These are phyloP conservation scores for Tylopilus felleus DNA, from an alignment of 768 basidiomycete species.

Conservation along the genomic window DNA sequence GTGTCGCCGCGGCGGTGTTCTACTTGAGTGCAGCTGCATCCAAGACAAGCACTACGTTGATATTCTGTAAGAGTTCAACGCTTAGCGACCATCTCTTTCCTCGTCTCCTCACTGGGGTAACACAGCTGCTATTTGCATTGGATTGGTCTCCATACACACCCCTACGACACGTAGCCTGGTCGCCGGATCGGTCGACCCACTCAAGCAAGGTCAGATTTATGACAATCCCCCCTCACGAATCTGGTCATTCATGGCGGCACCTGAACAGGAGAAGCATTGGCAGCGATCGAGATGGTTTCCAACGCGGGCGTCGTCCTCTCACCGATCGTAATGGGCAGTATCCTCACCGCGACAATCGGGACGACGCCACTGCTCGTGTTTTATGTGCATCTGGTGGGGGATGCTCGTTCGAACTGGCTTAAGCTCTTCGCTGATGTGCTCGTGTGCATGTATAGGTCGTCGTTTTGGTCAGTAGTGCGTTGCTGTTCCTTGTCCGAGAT, in stretches of 20 bases:
- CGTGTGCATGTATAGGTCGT: slow-evolving; percentile 5
- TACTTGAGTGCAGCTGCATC: slow-evolving; percentile 12
- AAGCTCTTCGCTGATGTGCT: slow-evolving; percentile 1
- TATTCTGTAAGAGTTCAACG: slow-evolving; percentile 17
- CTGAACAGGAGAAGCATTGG: slow-evolving; percentile 26
- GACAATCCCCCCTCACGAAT: no score
- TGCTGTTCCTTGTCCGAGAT: slow-evolving; percentile 25
- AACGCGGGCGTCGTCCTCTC: slow-evolving; percentile 22
- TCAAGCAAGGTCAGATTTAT: slow-evolving; percentile 16
- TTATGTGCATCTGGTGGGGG: slow-evolving; percentile 23
- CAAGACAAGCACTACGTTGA: neutral
- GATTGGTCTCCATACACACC: slow-evolving; percentile 12
- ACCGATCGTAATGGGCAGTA: slow-evolving; percentile 29
- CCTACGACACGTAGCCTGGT: slow-evolving; percentile 25
- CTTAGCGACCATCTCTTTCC: no score
- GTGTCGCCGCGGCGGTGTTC: slow-evolving; percentile 11
- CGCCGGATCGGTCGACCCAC: slow-evolving; percentile 19
- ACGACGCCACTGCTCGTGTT: slow-evolving; percentile 21
- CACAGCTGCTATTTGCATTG: slow-evolving; percentile 16
- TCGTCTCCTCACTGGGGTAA: neutral
- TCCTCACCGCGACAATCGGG: slow-evolving; percentile 25
- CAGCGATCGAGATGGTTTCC: slow-evolving; percentile 28
- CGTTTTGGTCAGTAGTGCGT: slow-evolving; percentile 9
- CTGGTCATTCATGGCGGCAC: neutral
- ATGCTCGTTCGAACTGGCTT: neutral